Evolutionary conservation across 2,329 filamentous ascomycete genomes (phyloP), one percentile per base, ranked within the genome.

Genomic region (Beauveria asiatica): DNA sequence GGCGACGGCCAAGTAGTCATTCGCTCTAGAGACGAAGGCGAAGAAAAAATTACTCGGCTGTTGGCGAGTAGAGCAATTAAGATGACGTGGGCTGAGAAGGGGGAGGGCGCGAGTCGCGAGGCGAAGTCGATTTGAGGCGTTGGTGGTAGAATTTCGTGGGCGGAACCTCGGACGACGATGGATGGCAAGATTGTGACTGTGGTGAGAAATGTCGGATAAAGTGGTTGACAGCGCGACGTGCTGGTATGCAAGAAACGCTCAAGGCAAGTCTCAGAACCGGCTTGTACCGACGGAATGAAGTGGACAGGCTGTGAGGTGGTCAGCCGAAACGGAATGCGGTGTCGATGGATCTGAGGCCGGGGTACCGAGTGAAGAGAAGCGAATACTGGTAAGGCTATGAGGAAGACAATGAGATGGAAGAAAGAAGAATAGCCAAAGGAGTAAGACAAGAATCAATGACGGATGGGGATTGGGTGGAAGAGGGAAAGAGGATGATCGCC

Each of bases 201-300:
- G 23, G 17, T 3, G 9, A 27, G 25, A n/a, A 30, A 13, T 16
- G 49, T 39, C 48, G 33, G 27, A 9, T 39, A 4, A 45, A 59
- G 39, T n/a, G 57, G 13, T 51, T 13, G 23, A 37, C 2, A 11
- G 30, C 56, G 46, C 46, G 50, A 27, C 50, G 49, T 25, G 49
- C 17, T 54, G 57, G 57, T 39, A 59, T 59, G 57, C 37, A 58
- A 25, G 8, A 37, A 44, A 33, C 23, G 49, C 39, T 48, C 27
- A 27, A 53, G 42, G 56, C 56, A 37, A 50, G 56, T 44, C 56
- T 58, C 56, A 51, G 37, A 50, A 58, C 42, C 45, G 56, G 56
- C 45, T 58, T 50, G 21, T 42, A 58, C 45, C 46, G 56, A 51
- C 19, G 6, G 27, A 48, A 51, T 58, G 33, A 21, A 30, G 48